Evolutionary conservation across 345 rosid genomes (phyloP), one percentile per base, ranked within the genome.

Genomic region (Mangifera indica): DNA sequence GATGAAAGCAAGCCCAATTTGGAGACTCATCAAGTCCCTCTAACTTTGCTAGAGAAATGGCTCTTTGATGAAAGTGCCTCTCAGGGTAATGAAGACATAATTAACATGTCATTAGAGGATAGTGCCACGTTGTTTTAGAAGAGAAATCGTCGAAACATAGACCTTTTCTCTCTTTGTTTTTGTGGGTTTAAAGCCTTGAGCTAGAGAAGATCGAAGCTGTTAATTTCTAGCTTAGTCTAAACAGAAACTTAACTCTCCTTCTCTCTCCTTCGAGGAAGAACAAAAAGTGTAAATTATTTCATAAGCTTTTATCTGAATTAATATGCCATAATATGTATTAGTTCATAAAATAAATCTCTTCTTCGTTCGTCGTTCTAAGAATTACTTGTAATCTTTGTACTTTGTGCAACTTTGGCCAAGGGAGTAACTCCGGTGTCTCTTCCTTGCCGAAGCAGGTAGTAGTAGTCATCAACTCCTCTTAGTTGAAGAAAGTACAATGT

Each of bases 1-100:
- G 87, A 67, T 67, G 85, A 80, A 72, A 81, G 83, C 80, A 85
- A 82, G 70, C 69, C 83, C 60, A 70, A 34, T 7, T 24, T 65
- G 63, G 83, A 72, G 67, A 51, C 52, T 58, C 26, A 56, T 45
- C 82, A 84, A 21, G 85, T 76, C 51, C 85, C 92, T 0, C 79
- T 90, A 53, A 75, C 80, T 10, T 60, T 86, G 78, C 82, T 90
- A 18, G 92, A 90, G 85, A 83, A 88, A 72, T 90, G 96, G 96
- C 82, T 88, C 42, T 79, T 85, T 74, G 96, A 90, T 59, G 96
- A 90, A 46, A 81, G 69, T 70, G 79, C 76, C 46, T 65, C 70
- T 71, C 87, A 82, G 54, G 82, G 67, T 79, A 81, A 69, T 32
- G 83, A 78, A 42, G 84, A 81, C 70, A 77, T 83, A 48, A 75